phyloP scores from a whole-genome alignment of 441 rosid species.

The Breynia disticha region DNA sequence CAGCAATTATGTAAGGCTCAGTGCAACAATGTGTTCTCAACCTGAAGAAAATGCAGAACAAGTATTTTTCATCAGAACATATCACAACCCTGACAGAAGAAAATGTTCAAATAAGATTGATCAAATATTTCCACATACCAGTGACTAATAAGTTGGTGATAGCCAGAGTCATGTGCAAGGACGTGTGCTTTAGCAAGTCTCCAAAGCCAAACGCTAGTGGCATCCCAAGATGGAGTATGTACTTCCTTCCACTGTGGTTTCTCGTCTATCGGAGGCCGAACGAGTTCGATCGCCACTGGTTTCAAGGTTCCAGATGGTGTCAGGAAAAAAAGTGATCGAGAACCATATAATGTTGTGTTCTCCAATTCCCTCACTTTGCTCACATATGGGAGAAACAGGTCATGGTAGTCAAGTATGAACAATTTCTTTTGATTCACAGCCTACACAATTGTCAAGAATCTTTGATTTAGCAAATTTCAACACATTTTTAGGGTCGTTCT shows the following conservation, averaged over 20 bases:
- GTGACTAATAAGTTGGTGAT: constrained; percentile 70
- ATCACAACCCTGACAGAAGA: too few species aligned
- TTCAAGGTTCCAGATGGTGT: constrained; percentile 39
- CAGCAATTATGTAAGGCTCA: constrained; percentile 70
- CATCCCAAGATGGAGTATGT: constrained; percentile 28
- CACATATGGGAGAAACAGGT: constrained; percentile 63
- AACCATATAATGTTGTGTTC: constrained; percentile 48
- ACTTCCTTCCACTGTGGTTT: constrained; percentile 58
- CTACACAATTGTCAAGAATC: constrained; percentile 17
- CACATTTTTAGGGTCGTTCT: too few species aligned
- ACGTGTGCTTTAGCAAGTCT: constrained; percentile 60
- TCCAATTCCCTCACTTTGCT: constrained; percentile 40
- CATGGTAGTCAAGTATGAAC: too few species aligned
- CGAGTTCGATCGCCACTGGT: constrained; percentile 61
- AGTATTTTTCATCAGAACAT: not conserved
- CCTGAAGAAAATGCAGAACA: constrained; percentile 23
- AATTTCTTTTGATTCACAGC: constrained; percentile 53
- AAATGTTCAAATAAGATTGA: not conserved
- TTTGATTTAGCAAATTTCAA: too few species aligned
- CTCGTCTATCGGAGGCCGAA: constrained; percentile 43
- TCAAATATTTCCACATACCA: constrained; percentile 22
- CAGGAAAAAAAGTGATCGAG: constrained; percentile 50
- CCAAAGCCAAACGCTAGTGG: constrained; percentile 66
- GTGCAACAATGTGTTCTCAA: constrained; percentile 56
- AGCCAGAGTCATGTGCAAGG: constrained; percentile 57